phyloP scores from a whole-genome alignment of 2,329 filamentous ascomycete species.

The Penicillium occitanis region DNA sequence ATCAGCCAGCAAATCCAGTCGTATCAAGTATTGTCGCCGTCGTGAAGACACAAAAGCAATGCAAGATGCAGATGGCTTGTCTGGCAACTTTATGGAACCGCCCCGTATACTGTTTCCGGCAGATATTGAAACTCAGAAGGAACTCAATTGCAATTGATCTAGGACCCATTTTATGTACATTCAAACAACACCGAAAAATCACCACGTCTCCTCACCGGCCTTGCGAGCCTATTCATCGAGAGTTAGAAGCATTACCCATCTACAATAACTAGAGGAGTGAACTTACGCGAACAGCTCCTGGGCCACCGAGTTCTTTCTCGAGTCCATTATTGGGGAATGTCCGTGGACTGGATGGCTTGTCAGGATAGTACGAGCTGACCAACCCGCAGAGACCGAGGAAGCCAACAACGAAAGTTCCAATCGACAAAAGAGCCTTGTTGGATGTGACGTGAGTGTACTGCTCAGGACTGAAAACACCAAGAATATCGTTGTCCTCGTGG shows the following conservation, averaged over 20 bases:
- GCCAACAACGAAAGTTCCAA: constrained; percentile 65
- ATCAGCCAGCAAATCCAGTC: neutral
- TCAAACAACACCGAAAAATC: constrained; percentile 28
- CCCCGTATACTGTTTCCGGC: neutral
- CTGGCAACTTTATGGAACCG: neutral
- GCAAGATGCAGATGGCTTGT: neutral
- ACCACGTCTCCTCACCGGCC: constrained; percentile 40
- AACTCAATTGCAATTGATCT: constrained; percentile 14
- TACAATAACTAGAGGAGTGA: neutral
- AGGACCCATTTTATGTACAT: constrained; percentile 38
- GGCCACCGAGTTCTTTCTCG: constrained; percentile 71
- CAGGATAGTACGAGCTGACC: constrained; percentile 70
- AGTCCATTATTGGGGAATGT: constrained; percentile 67
- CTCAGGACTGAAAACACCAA: constrained; percentile 85
- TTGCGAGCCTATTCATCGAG: constrained; percentile 38
- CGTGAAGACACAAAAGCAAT: neutral
- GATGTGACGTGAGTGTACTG: constrained; percentile 83
- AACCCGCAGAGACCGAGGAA: constrained; percentile 66
- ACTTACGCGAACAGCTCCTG: constrained; percentile 65
- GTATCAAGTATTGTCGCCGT: neutral
- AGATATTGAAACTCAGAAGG: neutral
- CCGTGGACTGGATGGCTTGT: constrained; percentile 66
- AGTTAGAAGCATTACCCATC: constrained; percentile 16
- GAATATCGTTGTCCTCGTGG: constrained; percentile 92
- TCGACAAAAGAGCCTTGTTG: constrained; percentile 66